Conservation (phyloP, 2,329 filamentous ascomycete genomes). For the Pestalotiopsis fici region DNA sequence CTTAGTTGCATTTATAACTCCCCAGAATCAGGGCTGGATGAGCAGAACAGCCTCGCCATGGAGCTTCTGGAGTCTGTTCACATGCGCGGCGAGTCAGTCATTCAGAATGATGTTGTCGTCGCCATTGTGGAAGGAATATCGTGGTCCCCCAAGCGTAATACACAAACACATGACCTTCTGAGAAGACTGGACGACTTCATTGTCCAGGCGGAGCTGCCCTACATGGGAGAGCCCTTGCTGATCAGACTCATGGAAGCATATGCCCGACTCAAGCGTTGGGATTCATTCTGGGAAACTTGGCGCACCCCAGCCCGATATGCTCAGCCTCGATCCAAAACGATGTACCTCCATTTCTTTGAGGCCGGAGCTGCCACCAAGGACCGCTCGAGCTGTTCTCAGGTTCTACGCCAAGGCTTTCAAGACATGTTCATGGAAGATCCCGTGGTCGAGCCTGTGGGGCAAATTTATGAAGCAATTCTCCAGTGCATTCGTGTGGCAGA, state of each 20-base stretch:
- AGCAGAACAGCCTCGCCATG: slow-evolving; percentile 40
- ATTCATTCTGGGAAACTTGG: slow-evolving; percentile 63
- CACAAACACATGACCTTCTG: slow-evolving; percentile 39
- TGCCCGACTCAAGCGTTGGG: slow-evolving; percentile 49
- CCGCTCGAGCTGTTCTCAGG: slow-evolving; percentile 44
- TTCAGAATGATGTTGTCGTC: slow-evolving; percentile 49
- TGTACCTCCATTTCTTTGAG: slow-evolving; percentile 59
- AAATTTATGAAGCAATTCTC: slow-evolving; percentile 49
- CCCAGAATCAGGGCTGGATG: slow-evolving; percentile 9
- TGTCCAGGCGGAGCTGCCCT: slow-evolving; percentile 34
- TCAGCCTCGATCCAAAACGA: slow-evolving; percentile 44
- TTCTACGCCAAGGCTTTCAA: slow-evolving; percentile 53
- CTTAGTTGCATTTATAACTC: slow-evolving; percentile 38
- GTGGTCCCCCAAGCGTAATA: slow-evolving; percentile 28
- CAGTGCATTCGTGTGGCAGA: slow-evolving; percentile 58
- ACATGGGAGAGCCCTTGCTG: slow-evolving; percentile 37
- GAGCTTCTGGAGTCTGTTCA: slow-evolving; percentile 45
- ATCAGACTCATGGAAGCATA: slow-evolving; percentile 47
- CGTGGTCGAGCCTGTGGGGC: slow-evolving; percentile 42
- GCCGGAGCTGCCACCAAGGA: slow-evolving; percentile 42
- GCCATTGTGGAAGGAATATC: slow-evolving; percentile 43
- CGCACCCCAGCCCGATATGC: slow-evolving; percentile 52
- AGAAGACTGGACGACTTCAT: slow-evolving; percentile 47
- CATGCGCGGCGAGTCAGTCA: slow-evolving; percentile 43
- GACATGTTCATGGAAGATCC: slow-evolving; percentile 61